Base-by-base conservation (phyloP, 2,329 filamentous ascomycete genomes). In the Claviceps sp. region DNA sequence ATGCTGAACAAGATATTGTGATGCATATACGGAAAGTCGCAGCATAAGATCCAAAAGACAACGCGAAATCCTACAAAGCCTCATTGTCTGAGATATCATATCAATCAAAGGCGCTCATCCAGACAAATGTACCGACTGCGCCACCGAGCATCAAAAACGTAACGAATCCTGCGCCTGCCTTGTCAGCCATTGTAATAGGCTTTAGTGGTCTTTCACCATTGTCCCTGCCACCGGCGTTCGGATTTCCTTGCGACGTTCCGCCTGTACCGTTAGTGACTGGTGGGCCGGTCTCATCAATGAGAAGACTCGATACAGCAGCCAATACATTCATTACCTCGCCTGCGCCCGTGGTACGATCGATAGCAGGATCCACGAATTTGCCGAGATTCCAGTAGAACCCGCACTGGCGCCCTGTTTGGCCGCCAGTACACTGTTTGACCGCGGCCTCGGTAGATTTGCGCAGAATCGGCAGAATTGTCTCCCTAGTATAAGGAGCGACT, bases 401-500 rank as follows among this genome's bases (percentile, higher is more conserved):
- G 60, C 85, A 88, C 29, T 72, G 71, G n/a, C 76, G 74, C 9
- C 78, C 74, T 8, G 74, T 72, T 1, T 67, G 65, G 2, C 79
- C 81, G 7, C 78, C 80, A 0, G 75, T 79, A 64, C 84, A 88
- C 53, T 79, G 76, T 42, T 71, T 72, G 1, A 79, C 76, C 1
- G 82, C 85, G 0, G 76, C 82, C 51, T 71, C 53, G 5, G 83
- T 71, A 1, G 82, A 84, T 1, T 68, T 73, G 51, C 70, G 68
- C 6, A 88, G 70, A 36, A 79, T 73, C 0, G 79, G 74, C 52
- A 77, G 66, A 56, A 88, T 80, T 16, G 62, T 68, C 1, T 73
- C 66, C 42, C 66, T 66, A 1, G 77, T 80, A 45, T 73, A 74
- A 0, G 85, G 83, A 0, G 79, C 82, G n/a, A 87, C 52, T 57